phyloP scores from a whole-genome alignment of 495 filamentous ascomycete species.

The Lineolata rhizophorae region DNA sequence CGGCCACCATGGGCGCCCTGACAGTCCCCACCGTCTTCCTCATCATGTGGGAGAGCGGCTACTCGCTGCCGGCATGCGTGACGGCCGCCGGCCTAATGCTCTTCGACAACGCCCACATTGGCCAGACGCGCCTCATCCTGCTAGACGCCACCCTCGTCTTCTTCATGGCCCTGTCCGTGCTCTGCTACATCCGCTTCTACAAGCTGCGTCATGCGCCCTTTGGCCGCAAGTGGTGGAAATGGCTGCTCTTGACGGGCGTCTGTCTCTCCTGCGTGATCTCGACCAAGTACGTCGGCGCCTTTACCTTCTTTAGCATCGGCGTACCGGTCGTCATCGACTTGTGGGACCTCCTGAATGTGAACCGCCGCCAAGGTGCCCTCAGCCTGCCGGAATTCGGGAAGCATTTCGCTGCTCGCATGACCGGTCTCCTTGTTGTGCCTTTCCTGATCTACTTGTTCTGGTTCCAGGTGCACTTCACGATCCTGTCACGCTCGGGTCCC shows the following conservation, averaged over 20 bases:
- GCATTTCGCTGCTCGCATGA: constrained; percentile 67
- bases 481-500: constrained; percentile 71
- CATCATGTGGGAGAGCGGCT: constrained; percentile 99
- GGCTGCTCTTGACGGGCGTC: constrained; percentile 87
- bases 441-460: constrained; percentile 98
- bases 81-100: constrained; percentile 70
- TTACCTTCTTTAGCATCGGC: constrained; percentile 94
- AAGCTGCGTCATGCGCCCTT: constrained; percentile 84
- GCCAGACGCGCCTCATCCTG: constrained; percentile 85
- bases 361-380: constrained; percentile 54
- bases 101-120: constrained; percentile 96
- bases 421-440: constrained; percentile 70
- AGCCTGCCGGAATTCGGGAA: constrained; percentile 59
- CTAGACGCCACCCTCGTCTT: constrained; percentile 87
- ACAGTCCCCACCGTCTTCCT: constrained; percentile 87
- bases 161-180: constrained; percentile 81
- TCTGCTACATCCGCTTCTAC: constrained; percentile 94
- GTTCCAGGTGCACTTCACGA: constrained; percentile 97
- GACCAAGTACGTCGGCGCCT: constrained; percentile 91
- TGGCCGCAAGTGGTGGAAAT: constrained; percentile 97
- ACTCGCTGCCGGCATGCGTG: constrained; percentile 79
- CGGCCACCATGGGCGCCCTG: constrained; percentile 71
- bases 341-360: constrained; percentile 84
- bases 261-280: constrained; percentile 93
- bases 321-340: constrained; percentile 83